These are phyloP conservation scores for Medicago truncatula DNA, from an alignment of 306 rosid genomes.

Conservation along the genomic window MtrunA17r5.0-ANR NC_053046.1:31727501-31728000, in stretches of 20 bases:
- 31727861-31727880: not conserved
- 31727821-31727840: not conserved
- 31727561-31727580: not conserved
- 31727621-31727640: not conserved
- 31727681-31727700: not conserved
- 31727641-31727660: not conserved
- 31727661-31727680: not conserved
- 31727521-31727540: not conserved
- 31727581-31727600: not conserved
- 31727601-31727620: not conserved
- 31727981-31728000: not conserved
- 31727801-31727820: not conserved
- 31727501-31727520: slow-evolving; percentile 10
- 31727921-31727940: not conserved
- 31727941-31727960: not conserved
- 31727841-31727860: not conserved
- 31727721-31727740: not conserved
- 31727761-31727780: not conserved
- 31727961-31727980: not conserved
- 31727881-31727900: not conserved
- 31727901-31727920: not conserved
- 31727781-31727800: not conserved
- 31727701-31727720: accelerated
- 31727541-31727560: not conserved
- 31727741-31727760: not conserved